These are phyloP conservation scores for Coniochaeta hoffmannii DNA, from an alignment of 2,329 filamentous ascomycete genomes.

Conservation along the genomic window DNA sequence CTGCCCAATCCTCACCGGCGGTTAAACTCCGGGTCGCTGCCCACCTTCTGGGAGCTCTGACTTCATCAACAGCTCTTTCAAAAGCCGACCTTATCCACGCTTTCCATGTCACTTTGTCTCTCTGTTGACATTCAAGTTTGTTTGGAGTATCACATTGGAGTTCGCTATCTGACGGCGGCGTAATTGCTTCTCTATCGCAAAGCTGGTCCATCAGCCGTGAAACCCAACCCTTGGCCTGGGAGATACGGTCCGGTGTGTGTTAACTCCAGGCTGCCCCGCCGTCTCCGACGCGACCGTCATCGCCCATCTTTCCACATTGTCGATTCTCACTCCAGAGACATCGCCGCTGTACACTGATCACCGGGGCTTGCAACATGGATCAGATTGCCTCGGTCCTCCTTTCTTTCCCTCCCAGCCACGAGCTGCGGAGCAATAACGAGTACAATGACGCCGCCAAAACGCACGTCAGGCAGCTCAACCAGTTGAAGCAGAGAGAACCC, in stretches of 20 bases:
- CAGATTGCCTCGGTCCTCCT: constrained; percentile 28
- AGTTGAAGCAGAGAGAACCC: constrained; percentile 26
- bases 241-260: background rate
- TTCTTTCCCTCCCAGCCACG: constrained; percentile 29
- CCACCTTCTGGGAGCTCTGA: background rate
- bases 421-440: constrained; percentile 17
- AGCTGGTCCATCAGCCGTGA: background rate
- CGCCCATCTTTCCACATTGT: background rate
- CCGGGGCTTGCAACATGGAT: constrained; percentile 23
- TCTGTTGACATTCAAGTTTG: background rate
- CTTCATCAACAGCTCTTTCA: background rate
- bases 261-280: background rate
- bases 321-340: background rate
- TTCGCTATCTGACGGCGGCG: background rate
- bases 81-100: background rate
- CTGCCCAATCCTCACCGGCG: background rate
- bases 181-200: background rate
- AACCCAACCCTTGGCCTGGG: background rate
- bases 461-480: constrained; percentile 30
- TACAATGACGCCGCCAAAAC: constrained; percentile 32
- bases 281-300: background rate
- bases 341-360: background rate
- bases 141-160: background rate
- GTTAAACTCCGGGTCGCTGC: background rate
- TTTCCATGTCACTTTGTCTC: background rate